Evolutionary conservation across 2,329 filamentous ascomycete species (phyloP).

Genomic region (Trichocomaceae sp.): DNA sequence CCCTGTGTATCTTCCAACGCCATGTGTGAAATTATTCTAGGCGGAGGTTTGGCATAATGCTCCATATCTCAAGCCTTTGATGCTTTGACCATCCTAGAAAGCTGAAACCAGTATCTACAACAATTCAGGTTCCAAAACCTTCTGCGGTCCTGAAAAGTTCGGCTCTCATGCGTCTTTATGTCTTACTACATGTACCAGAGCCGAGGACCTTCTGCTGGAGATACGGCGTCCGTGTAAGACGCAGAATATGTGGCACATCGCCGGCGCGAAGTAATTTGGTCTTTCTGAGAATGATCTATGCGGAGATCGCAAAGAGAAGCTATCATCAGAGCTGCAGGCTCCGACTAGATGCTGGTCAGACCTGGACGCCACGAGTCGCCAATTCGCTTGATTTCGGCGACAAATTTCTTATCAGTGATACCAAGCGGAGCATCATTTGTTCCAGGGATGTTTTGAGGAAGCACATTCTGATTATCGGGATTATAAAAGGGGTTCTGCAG

Average conservation of each 20-base stretch:
- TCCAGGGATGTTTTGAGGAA: constrained; percentile 38
- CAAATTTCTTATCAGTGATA: constrained; percentile 76
- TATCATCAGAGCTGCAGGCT: not conserved
- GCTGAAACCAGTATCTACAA: not conserved
- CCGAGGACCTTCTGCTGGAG: not conserved
- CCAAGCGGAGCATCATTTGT: constrained; percentile 48
- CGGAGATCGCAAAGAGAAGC: not conserved
- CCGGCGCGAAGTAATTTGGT: not conserved
- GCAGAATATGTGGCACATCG: not conserved
- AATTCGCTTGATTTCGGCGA: constrained; percentile 75
- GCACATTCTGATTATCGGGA: constrained; percentile 72
- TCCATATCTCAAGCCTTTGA: not conserved
- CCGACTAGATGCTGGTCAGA: constrained; percentile 50
- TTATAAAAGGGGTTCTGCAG: constrained; percentile 93
- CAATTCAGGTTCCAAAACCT: not conserved
- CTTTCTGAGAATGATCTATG: not conserved
- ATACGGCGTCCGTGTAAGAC: not conserved
- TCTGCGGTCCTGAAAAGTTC: not conserved
- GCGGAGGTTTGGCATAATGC: not conserved
- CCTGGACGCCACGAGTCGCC: constrained; percentile 80
- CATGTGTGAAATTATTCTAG: not conserved
- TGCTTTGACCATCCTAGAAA: not conserved
- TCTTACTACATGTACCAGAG: not conserved
- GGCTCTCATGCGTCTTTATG: not conserved
- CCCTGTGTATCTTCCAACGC: not conserved